These are phyloP conservation scores for Aureobasidium subglaciale DNA, from an alignment of 2,329 filamentous ascomycete species.

Conservation along the genomic window DNA sequence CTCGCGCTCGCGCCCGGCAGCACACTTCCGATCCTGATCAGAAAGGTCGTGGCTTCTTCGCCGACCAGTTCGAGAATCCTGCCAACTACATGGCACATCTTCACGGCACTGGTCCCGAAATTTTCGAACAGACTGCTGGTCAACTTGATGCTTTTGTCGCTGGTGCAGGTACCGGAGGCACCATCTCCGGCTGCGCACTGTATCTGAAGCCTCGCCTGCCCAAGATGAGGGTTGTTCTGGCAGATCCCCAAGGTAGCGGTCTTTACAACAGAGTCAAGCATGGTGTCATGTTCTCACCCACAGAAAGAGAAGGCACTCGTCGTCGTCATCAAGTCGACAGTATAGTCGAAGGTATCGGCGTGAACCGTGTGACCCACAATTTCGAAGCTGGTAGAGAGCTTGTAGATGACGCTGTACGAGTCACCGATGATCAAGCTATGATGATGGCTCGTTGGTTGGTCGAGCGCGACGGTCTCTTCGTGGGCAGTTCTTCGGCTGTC, in stretches of 20 bases:
- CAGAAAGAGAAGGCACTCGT: constrained; percentile 84
- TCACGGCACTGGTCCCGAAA: constrained; percentile 79
- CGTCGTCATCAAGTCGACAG: constrained; percentile 88
- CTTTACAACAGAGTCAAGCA: constrained; percentile 86
- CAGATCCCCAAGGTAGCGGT: constrained; percentile 90
- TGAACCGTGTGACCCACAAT: constrained; percentile 90
- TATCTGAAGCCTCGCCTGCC: constrained; percentile 71
- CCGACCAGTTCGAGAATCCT: constrained; percentile 88
- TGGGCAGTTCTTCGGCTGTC: constrained; percentile 91
- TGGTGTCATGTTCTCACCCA: constrained; percentile 89
- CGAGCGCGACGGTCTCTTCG: constrained; percentile 89
- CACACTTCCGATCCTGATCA: constrained; percentile 56
- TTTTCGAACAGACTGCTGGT: constrained; percentile 69
- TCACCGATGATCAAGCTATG: constrained; percentile 82
- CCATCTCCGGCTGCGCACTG: constrained; percentile 76
- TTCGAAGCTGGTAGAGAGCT: constrained; percentile 81
- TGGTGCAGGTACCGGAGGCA: constrained; percentile 90
- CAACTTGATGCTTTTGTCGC: constrained; percentile 80
- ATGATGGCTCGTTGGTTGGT: constrained; percentile 95
- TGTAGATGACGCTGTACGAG: constrained; percentile 82
- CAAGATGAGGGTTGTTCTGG: constrained; percentile 65
- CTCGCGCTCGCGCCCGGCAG: constrained; percentile 65
- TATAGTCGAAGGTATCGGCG: constrained; percentile 91
- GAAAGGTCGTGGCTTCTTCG: constrained; percentile 77
- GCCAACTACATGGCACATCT: constrained; percentile 87